These are phyloP conservation scores for Jatropha podagrica DNA, from an alignment of 441 rosid species.

Conservation along the genomic window DNA sequence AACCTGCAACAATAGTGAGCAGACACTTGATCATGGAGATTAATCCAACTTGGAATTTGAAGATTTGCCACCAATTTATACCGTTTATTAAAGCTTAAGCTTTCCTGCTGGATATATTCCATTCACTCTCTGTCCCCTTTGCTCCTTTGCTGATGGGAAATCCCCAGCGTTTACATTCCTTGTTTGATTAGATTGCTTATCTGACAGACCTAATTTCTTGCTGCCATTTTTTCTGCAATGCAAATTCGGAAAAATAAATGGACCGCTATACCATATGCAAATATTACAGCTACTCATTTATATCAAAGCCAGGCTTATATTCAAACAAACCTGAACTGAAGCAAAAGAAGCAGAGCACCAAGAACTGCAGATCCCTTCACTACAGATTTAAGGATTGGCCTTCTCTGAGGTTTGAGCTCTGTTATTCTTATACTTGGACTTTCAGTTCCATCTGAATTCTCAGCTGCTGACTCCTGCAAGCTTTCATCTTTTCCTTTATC, in stretches of 20 bases:
- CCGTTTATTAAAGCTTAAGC: constrained; percentile 21
- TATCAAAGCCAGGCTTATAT: background rate
- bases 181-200: background rate
- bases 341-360: constrained; percentile 26
- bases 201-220: constrained; percentile 15
- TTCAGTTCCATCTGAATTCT: constrained; percentile 1
- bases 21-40: too few relatives aligned
- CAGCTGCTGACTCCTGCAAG: constrained; percentile 6
- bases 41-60: background rate
- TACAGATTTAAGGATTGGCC: constrained; percentile 28
- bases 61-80: background rate
- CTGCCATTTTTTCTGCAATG: constrained; percentile 28
- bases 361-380: constrained; percentile 29
- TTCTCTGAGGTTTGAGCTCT: constrained; percentile 19
- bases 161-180: constrained; percentile 11
- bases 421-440: background rate
- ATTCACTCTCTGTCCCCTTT: constrained; percentile 4
- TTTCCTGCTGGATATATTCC: constrained; percentile 31
- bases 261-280: background rate
- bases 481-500: constrained; percentile 9
- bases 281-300: background rate
- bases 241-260: background rate
- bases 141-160: constrained; percentile 15
- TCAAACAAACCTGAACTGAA: constrained; percentile 31
- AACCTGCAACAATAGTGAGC: too few relatives aligned